phyloP scores from a whole-genome alignment of 495 filamentous ascomycete species.

The Melanomma pulvis-pyrius region DNA sequence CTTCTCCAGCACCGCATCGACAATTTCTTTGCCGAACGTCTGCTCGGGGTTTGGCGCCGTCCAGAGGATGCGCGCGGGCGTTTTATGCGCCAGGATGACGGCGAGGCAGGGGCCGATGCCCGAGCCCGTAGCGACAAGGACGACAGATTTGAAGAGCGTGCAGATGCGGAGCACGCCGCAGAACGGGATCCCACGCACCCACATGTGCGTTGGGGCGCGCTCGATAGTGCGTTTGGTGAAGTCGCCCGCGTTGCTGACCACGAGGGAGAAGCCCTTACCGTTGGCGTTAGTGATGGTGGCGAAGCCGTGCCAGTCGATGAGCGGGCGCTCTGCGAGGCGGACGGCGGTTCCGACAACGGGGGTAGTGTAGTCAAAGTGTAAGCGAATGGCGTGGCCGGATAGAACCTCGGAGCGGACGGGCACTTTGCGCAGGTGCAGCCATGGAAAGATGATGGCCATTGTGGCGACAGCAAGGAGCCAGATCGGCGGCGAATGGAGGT shows the following conservation, averaged over 20 bases:
- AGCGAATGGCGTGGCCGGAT: constrained; percentile 34
- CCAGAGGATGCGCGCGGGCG: constrained; percentile 61
- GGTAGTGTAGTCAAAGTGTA: constrained; percentile 32
- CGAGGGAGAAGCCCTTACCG: constrained; percentile 33
- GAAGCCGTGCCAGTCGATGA: constrained; percentile 39
- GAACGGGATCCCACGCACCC: constrained; percentile 27
- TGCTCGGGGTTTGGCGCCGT: constrained; percentile 56
- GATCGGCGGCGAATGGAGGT: constrained; percentile 26
- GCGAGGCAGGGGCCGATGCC: constrained; percentile 44
- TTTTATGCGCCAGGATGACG: constrained; percentile 29
- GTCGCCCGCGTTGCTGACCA: constrained; percentile 40
- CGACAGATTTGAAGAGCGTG: constrained; percentile 34
- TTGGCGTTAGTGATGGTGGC: constrained; percentile 35
- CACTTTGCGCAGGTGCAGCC: constrained; percentile 28
- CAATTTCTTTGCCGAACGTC: constrained; percentile 58
- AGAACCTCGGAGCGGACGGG: constrained; percentile 33
- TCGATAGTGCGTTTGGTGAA: constrained; percentile 35
- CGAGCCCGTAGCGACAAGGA: constrained; percentile 40
- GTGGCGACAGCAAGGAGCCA: constrained; percentile 32
- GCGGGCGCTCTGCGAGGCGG: constrained; percentile 27
- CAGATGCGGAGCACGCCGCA: constrained; percentile 34
- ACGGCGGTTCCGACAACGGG: constrained; percentile 23
- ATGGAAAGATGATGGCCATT: constrained; percentile 31
- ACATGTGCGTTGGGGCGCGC: constrained; percentile 32
- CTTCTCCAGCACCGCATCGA: constrained; percentile 54